Evolutionary conservation across 805 yeast species (phyloP).

Genomic region (Saccharomycopsis sp.): DNA sequence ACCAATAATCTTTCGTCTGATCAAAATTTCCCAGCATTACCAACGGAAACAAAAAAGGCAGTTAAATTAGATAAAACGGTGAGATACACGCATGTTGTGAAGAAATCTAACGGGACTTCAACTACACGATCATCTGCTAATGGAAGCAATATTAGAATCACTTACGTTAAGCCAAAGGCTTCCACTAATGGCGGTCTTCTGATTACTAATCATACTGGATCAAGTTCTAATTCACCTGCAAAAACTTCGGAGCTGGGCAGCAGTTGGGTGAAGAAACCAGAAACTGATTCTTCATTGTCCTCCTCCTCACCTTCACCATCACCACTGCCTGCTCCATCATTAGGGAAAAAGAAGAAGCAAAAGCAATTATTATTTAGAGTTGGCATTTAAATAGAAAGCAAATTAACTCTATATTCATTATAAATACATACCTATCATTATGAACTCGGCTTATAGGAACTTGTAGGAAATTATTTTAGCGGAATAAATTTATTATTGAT

Average conservation of each 20-base stretch:
- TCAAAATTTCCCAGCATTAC: slow-evolving; percentile 18
- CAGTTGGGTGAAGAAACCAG: slow-evolving; percentile 23
- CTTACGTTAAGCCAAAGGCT: neutral
- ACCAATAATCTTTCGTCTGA: slow-evolving; percentile 17
- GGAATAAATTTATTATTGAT: slow-evolving; percentile 36
- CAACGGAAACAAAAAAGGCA: neutral
- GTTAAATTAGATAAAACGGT: slow-evolving; percentile 11
- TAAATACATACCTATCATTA: neutral
- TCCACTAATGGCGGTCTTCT: neutral
- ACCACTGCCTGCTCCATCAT: slow-evolving; percentile 28
- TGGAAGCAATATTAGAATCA: neutral
- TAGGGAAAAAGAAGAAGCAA: slow-evolving; percentile 37
- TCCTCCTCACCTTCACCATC: slow-evolving; percentile 19
- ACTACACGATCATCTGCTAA: neutral
- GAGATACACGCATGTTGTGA: slow-evolving; percentile 6
- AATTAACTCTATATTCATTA: neutral
- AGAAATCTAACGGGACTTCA: neutral
- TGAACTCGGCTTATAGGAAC: neutral
- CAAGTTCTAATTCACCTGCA: neutral
- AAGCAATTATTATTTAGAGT: slow-evolving; percentile 47
- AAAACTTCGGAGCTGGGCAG: neutral
- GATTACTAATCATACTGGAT: neutral
- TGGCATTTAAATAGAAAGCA: slow-evolving; percentile 32
- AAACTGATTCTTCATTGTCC: slow-evolving; percentile 26
- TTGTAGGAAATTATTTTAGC: slow-evolving; percentile 9